These are phyloP conservation scores for Crucihimalaya himalaica DNA, from an alignment of 345 rosid genomes.

Conservation along the genomic window DNA sequence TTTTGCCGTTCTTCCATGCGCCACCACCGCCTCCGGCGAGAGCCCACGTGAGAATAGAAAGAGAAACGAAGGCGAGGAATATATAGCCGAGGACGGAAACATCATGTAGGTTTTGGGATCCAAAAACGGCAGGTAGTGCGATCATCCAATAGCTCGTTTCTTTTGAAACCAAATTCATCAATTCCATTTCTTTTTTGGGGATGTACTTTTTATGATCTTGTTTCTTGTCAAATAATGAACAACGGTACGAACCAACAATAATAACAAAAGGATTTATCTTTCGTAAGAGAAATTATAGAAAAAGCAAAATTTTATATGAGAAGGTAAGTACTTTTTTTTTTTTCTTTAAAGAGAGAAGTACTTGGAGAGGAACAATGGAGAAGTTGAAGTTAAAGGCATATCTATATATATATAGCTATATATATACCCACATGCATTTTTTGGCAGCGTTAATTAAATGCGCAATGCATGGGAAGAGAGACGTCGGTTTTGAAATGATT, in stretches of 20 bases:
- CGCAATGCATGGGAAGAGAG: slow-evolving; percentile 43
- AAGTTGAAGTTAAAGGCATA: slow-evolving; percentile 28
- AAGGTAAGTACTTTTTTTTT: background rate
- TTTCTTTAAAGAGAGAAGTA: slow-evolving; percentile 24
- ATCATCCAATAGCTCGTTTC: slow-evolving; percentile 62
- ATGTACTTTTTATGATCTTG: background rate
- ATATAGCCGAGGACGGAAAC: slow-evolving; percentile 44
- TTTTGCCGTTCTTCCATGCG: slow-evolving; percentile 74
- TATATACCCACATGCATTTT: slow-evolving; percentile 36
- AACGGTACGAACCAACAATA: background rate
- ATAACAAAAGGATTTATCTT: background rate
- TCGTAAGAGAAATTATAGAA: background rate
- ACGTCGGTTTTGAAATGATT: slow-evolving; percentile 36
- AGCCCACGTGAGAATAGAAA: slow-evolving; percentile 57
- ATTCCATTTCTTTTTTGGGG: slow-evolving; percentile 25
- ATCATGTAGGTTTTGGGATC: slow-evolving; percentile 41
- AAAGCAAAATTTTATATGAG: background rate
- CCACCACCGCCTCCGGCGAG: slow-evolving; percentile 67
- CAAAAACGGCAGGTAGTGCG: slow-evolving; percentile 63
- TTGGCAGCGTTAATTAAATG: slow-evolving; percentile 42
- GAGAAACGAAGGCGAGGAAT: slow-evolving; percentile 39
- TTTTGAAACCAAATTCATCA: slow-evolving; percentile 41
- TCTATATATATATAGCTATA: slow-evolving; percentile 4
- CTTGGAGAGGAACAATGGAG: slow-evolving; percentile 33
- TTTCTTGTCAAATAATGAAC: slow-evolving; percentile 26